Evolutionary conservation across 2,329 filamentous ascomycete genomes (phyloP).

Genomic region (Claviceps sp.): DNA sequence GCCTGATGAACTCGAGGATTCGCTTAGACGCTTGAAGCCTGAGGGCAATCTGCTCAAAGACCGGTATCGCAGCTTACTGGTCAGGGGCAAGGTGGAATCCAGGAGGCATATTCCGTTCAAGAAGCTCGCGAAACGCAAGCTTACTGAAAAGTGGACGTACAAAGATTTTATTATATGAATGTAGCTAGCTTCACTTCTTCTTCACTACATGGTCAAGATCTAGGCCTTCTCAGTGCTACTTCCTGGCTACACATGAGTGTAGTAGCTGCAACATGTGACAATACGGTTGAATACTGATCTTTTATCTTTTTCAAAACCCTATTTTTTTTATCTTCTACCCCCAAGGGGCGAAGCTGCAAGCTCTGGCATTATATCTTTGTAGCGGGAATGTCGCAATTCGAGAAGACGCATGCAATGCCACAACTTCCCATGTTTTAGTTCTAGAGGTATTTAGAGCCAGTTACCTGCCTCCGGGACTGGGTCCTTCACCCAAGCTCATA

Average conservation of each 20-base stretch:
- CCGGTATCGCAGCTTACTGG: conserved; percentile 74
- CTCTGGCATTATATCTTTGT: too few species aligned
- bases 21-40: conserved; percentile 70
- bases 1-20: conserved; percentile 71
- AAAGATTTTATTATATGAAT: conserved; percentile 59
- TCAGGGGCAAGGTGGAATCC: conserved; percentile 80
- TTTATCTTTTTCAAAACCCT: not conserved
- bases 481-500: conserved; percentile 32
- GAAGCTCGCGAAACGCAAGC: conserved; percentile 68
- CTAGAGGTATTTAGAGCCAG: not conserved
- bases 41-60: conserved; percentile 94
- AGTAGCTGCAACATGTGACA: not conserved
- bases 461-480: not conserved
- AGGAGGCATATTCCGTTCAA: conserved; percentile 65
- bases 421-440: not conserved
- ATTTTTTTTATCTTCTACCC: too few species aligned
- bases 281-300: not conserved
- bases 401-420: not conserved
- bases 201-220: not conserved
- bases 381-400: not conserved
- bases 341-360: too few species aligned
- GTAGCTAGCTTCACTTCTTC: not conserved
- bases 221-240: not conserved
- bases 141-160: conserved; percentile 93
- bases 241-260: not conserved